These are phyloP conservation scores for Apiotrichum domesticum DNA, from an alignment of 1,284 basidiomycete genomes.

Conservation along the genomic window DNA sequence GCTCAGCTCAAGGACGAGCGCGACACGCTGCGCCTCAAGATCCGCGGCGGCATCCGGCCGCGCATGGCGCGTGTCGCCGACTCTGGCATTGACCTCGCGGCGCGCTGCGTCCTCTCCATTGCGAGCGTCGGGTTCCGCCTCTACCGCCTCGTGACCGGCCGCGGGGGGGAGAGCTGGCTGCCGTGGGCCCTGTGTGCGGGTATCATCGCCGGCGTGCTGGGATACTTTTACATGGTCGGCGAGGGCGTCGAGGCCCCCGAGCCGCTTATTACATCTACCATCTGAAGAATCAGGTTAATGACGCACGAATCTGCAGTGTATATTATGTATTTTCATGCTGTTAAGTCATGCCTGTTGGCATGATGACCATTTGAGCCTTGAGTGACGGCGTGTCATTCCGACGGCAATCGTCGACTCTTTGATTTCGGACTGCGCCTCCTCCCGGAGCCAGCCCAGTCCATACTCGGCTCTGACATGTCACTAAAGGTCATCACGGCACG, in stretches of 20 bases:
- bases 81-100: conserved; percentile 7
- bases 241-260: background rate
- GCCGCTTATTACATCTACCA: too few relatives aligned
- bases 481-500: too few relatives aligned
- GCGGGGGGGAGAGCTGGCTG: conserved; percentile 4
- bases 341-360: too few relatives aligned
- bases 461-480: too few relatives aligned
- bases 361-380: too few relatives aligned
- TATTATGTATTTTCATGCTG: too few relatives aligned
- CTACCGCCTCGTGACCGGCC: conserved; percentile 7
- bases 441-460: too few relatives aligned
- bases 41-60: conserved; percentile 12
- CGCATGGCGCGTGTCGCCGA: conserved; percentile 9
- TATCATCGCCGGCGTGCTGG: conserved; percentile 3
- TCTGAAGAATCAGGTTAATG: too few relatives aligned
- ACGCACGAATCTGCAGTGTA: too few relatives aligned
- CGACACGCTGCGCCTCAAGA: conserved; percentile 6
- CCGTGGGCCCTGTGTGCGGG: conserved; percentile 6
- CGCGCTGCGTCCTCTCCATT: conserved; percentile 5
- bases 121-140: conserved; percentile 3
- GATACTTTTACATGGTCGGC: conserved; percentile 10
- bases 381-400: too few relatives aligned
- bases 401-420: too few relatives aligned
- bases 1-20: conserved; percentile 5
- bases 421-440: too few relatives aligned